Conservation (phyloP, 23 red algal species). For the Cyanidium caldarium region DNA sequence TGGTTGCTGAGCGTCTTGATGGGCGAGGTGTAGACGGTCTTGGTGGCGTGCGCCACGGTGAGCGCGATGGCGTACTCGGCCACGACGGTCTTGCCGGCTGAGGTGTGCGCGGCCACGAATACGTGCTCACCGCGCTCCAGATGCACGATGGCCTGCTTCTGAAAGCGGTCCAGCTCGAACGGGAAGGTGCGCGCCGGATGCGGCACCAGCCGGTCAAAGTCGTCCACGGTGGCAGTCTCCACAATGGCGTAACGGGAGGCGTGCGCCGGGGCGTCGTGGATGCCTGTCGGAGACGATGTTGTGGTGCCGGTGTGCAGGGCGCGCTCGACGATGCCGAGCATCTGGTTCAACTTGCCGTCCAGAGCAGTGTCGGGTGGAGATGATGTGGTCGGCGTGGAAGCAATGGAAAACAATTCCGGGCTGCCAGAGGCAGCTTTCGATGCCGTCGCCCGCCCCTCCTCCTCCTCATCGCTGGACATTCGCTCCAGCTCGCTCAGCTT, state of each 20-base stretch:
- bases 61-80: constrained; percentile 89
- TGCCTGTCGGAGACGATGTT: too few species aligned
- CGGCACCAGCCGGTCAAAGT: constrained; percentile 45
- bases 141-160: constrained; percentile 67
- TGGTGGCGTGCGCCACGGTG: constrained; percentile 42
- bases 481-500: background rate
- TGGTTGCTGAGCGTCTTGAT: constrained; percentile 96
- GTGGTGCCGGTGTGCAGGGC: background rate
- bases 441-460: background rate
- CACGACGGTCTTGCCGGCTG: constrained; percentile 82
- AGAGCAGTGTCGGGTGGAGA: too few species aligned
- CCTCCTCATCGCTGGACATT: too few species aligned
- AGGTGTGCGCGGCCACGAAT: constrained; percentile 91
- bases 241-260: constrained; percentile 1
- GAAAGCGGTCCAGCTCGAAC: constrained; percentile 70
- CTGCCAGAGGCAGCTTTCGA: too few species aligned
- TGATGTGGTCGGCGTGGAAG: too few species aligned
- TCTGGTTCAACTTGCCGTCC: too few species aligned
- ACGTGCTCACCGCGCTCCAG: constrained; percentile 76
- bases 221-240: constrained; percentile 39
- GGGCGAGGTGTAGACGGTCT: constrained; percentile 76
- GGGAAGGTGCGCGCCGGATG: constrained; percentile 44
- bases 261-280: background rate
- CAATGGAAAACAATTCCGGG: too few species aligned
- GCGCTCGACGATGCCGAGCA: background rate